Percentiles rank a stretch among this genome's conserved stretches.
These are phyloP conservation scores for Ustilago loliicola DNA, from an alignment of 1,284 basidiomycete species.

Conservation along the genomic window DNA sequence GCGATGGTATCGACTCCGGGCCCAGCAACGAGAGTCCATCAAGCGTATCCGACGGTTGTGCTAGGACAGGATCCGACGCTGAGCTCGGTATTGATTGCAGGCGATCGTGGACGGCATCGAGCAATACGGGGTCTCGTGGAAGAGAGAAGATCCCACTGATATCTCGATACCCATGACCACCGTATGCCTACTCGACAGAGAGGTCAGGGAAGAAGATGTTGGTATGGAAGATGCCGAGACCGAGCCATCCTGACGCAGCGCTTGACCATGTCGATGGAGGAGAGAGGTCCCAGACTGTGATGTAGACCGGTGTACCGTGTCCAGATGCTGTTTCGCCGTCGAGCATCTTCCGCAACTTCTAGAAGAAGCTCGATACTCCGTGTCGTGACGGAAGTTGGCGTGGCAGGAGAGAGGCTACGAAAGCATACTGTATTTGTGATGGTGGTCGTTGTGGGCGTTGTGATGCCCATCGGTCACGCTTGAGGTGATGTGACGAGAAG, in stretches of 20 bases:
- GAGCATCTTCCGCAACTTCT: not conserved
- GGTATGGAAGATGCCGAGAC: slow-evolving; percentile 36
- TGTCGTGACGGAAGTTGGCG: not conserved
- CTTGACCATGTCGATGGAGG: slow-evolving; percentile 19
- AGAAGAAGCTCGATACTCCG: not conserved
- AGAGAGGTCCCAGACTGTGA: slow-evolving; percentile 37
- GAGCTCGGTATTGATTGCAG: not conserved
- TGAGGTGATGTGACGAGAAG: too few species aligned
- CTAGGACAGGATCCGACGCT: not conserved
- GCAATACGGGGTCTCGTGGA: slow-evolving; percentile 20
- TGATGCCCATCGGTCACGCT: not conserved
- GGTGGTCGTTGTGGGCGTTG: too few species aligned
- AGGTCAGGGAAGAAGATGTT: slow-evolving; percentile 32
- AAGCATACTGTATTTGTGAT: too few species aligned
- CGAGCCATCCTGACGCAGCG: slow-evolving; percentile 11
- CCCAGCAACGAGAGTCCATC: slow-evolving; percentile 30
- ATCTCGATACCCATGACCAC: slow-evolving; percentile 25
- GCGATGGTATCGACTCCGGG: slow-evolving; percentile 20
- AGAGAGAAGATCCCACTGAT: slow-evolving; percentile 34
- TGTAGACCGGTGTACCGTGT: slow-evolving; percentile 30
- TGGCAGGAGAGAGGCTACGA: not conserved
- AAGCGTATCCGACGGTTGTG: not conserved
- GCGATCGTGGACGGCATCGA: slow-evolving; percentile 1
- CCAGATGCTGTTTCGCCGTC: slow-evolving; percentile 1
- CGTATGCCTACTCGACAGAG: slow-evolving; percentile 31